Evolutionary conservation across 345 rosid species (phyloP).

Genomic region (Moricandia moricandioides): DNA sequence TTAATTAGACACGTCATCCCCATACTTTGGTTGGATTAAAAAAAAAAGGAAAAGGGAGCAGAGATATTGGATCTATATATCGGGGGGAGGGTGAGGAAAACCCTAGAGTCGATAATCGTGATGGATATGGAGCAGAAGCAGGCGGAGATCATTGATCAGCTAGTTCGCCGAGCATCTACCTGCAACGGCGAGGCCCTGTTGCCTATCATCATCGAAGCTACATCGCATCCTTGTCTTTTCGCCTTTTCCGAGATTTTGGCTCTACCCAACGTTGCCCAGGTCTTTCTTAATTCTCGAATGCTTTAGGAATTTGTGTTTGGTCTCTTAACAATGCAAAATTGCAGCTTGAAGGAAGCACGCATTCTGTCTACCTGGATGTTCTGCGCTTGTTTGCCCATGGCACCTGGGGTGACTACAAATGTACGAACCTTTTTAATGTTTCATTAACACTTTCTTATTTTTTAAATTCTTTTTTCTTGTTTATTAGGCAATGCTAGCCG

Average conservation of each 20-base stretch:
- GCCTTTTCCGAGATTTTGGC: constrained; percentile 95
- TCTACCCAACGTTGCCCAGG: constrained; percentile 56
- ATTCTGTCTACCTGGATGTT: constrained; percentile 50
- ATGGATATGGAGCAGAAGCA: constrained; percentile 92
- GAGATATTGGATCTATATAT: no score
- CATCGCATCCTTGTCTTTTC: constrained; percentile 82
- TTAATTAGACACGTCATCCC: background rate
- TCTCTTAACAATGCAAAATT: no score
- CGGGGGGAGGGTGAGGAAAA: no score
- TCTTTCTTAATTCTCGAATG: constrained; percentile 18
- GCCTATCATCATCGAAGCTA: constrained; percentile 65
- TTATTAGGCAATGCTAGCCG: constrained; percentile 48
- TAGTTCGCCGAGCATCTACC: constrained; percentile 55
- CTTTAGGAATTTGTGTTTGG: background rate
- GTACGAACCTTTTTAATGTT: constrained; percentile 37
- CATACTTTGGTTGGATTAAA: background rate
- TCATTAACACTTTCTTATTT: background rate
- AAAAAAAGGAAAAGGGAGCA: no score
- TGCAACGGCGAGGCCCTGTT: constrained; percentile 54
- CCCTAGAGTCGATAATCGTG: background rate
- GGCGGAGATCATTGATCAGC: constrained; percentile 66
- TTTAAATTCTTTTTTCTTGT: background rate
- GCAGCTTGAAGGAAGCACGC: constrained; percentile 79
- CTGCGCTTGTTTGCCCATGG: constrained; percentile 88
- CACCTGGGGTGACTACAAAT: constrained; percentile 86